phyloP scores from a whole-genome alignment of 768 basidiomycete genomes.

The Trametes punicea region DNA sequence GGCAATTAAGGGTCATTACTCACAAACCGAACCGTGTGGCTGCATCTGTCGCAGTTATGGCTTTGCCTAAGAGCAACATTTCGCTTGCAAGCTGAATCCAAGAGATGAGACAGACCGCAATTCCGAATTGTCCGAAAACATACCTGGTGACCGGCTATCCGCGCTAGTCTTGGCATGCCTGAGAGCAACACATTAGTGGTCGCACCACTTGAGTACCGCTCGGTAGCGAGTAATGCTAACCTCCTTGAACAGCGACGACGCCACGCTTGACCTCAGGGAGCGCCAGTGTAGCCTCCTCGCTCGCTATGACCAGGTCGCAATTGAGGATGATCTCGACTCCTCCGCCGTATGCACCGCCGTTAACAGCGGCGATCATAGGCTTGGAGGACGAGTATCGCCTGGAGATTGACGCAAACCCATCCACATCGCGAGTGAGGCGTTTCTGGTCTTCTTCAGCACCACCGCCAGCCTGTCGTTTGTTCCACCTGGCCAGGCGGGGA shows the following conservation, averaged over 20 bases:
- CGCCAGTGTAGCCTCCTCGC: conserved; percentile 63
- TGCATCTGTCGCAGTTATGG: conserved; percentile 66
- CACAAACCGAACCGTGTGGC: conserved; percentile 72
- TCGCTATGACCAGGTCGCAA: conserved; percentile 73
- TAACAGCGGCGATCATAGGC: conserved; percentile 78
- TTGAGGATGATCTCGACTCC: conserved; percentile 50
- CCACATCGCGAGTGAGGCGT: conserved; percentile 33
- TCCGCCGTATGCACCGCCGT: conserved; percentile 51
- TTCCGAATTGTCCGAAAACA: conserved; percentile 16
- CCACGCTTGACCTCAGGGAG: conserved; percentile 79
- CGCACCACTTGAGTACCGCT: neutral
- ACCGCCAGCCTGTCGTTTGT: conserved; percentile 45
- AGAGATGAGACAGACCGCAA: neutral
- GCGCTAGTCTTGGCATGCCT: conserved; percentile 66
- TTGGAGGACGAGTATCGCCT: conserved; percentile 59
- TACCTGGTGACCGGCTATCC: conserved; percentile 75
- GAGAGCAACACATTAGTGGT: neutral
- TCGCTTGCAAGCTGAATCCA: conserved; percentile 63
- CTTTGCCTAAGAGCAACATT: conserved; percentile 68
- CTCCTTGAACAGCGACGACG: conserved; percentile 69
- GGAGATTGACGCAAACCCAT: conserved; percentile 75
- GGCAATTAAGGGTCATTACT: conserved; percentile 19
- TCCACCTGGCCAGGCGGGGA: conserved; percentile 49
- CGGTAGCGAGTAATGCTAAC: conserved; percentile 26
- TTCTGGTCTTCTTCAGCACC: conserved; percentile 42